Percentiles rank a stretch among this genome's conserved stretches.
These are phyloP conservation scores for rapeseed (Brassica napus) DNA, from an alignment of 345 rosid genomes.

Conservation along the genomic window DNA sequence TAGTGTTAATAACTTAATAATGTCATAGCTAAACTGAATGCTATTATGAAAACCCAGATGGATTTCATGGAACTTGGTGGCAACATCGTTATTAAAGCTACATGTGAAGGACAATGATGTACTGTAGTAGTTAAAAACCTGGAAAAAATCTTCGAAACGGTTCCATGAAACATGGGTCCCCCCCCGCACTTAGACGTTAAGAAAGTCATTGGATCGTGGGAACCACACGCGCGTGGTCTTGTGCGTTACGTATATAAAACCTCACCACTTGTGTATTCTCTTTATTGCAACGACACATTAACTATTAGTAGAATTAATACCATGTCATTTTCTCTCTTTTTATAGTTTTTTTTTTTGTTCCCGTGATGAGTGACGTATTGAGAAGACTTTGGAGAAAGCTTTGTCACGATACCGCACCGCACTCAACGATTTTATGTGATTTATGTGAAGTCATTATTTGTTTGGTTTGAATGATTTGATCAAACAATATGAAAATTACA, in stretches of 20 bases:
- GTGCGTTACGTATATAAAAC: slow-evolving; percentile 24
- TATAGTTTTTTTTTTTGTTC: neutral
- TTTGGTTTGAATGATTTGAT: neutral
- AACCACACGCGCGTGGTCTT: slow-evolving; percentile 27
- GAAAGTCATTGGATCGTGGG: slow-evolving; percentile 37
- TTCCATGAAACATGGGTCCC: slow-evolving; percentile 37
- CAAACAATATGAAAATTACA: neutral
- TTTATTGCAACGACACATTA: slow-evolving; percentile 31
- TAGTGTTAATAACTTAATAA: neutral
- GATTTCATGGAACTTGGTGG: neutral
- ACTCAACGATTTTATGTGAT: neutral
- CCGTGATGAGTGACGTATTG: slow-evolving; percentile 27
- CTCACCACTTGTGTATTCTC: slow-evolving; percentile 37
- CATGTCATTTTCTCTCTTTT: slow-evolving; percentile 36
- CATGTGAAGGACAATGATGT: neutral
- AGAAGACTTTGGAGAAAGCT: slow-evolving; percentile 19
- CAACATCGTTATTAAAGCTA: slow-evolving; percentile 6
- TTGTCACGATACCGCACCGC: slow-evolving; percentile 15
- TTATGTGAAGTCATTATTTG: neutral
- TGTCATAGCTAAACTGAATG: neutral
- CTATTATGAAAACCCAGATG: neutral
- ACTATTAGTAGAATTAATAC: slow-evolving; percentile 34
- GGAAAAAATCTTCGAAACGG: slow-evolving; percentile 30
- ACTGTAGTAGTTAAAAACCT: neutral
- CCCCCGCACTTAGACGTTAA: slow-evolving; percentile 28